A percentile compares a stretch with the other conserved stretches of the same genome.
These are phyloP conservation scores for Penstemon eatonii DNA, from an alignment of 257 asterid species.

Conservation along the genomic window DNA sequence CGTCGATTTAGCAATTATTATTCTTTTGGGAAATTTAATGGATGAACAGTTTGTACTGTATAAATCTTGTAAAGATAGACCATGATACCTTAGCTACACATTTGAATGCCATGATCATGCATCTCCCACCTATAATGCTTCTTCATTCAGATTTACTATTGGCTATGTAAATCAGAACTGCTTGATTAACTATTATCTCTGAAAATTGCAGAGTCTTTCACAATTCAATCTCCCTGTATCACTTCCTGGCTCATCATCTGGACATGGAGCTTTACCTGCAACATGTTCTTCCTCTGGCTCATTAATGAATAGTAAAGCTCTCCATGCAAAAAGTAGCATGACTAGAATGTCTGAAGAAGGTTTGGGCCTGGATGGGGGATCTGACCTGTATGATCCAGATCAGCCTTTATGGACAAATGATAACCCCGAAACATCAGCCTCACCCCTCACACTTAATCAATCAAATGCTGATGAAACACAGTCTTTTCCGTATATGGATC, in stretches of 20 bases:
- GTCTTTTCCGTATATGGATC: conserved; percentile 42
- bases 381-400: conserved; percentile 96
- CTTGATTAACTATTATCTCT: conserved; percentile 32
- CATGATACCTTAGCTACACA: no score
- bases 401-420: conserved; percentile 89
- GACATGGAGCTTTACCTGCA: conserved; percentile 50
- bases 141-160: conserved; percentile 9
- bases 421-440: conserved; percentile 62
- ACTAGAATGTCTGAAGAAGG: conserved; percentile 54
- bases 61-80: no score
- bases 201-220: conserved; percentile 70
- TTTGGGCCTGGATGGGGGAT: conserved; percentile 52
- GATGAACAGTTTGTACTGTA: no score
- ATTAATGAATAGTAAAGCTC: conserved; percentile 48
- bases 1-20: no score
- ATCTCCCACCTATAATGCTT: conserved; percentile 6
- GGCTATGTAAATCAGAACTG: conserved; percentile 9
- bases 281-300: conserved; percentile 41
- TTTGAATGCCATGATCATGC: no score
- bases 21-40: no score
- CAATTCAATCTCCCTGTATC: conserved; percentile 64
- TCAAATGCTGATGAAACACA: conserved; percentile 52
- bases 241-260: conserved; percentile 36
- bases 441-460: conserved; percentile 48
- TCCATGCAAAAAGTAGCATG: conserved; percentile 52